Evolutionary conservation across 2,329 filamentous ascomycete genomes (phyloP).

Genomic region (Elsinoe necatrix): DNA sequence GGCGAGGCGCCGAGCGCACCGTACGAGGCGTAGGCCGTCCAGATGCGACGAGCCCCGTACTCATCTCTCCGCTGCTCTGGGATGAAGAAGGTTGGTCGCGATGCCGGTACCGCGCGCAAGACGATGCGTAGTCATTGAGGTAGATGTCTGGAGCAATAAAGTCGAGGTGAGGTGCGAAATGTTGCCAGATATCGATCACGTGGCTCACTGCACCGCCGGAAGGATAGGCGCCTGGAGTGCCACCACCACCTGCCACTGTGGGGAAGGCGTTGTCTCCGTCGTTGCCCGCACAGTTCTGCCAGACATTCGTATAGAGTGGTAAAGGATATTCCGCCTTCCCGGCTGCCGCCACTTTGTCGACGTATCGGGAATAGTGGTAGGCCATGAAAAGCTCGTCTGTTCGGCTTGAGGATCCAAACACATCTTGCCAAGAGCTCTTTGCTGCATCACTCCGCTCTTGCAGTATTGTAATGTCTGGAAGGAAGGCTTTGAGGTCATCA

Average conservation of each 20-base stretch:
- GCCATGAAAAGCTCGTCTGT: constrained; percentile 45
- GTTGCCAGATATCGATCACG: constrained; percentile 40
- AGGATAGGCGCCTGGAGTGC: constrained; percentile 39
- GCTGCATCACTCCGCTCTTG: constrained; percentile 23
- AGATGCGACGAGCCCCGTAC: constrained; percentile 36
- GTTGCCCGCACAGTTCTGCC: constrained; percentile 36
- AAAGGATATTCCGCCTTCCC: constrained; percentile 36
- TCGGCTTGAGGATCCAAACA: constrained; percentile 33
- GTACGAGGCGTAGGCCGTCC: constrained; percentile 37
- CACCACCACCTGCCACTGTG: constrained; percentile 36
- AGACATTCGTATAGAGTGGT: constrained; percentile 41
- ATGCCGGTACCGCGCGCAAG: constrained; percentile 39
- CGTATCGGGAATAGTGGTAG: constrained; percentile 36
- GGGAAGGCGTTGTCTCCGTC: constrained; percentile 30
- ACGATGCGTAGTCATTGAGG: constrained; percentile 40
- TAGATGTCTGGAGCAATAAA: constrained; percentile 44
- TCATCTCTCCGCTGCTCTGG: constrained; percentile 46
- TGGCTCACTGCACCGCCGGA: constrained; percentile 39
- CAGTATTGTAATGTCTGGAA: constrained; percentile 22
- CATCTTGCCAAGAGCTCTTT: constrained; percentile 30
- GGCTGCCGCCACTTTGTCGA: constrained; percentile 35
- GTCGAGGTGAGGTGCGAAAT: constrained; percentile 37
- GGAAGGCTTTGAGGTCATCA: constrained; percentile 18
- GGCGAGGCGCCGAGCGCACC: constrained; percentile 33
- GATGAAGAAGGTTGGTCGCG: constrained; percentile 42